phyloP scores from a whole-genome alignment of 768 basidiomycete genomes.

The Chalciporus piperatus region DNA sequence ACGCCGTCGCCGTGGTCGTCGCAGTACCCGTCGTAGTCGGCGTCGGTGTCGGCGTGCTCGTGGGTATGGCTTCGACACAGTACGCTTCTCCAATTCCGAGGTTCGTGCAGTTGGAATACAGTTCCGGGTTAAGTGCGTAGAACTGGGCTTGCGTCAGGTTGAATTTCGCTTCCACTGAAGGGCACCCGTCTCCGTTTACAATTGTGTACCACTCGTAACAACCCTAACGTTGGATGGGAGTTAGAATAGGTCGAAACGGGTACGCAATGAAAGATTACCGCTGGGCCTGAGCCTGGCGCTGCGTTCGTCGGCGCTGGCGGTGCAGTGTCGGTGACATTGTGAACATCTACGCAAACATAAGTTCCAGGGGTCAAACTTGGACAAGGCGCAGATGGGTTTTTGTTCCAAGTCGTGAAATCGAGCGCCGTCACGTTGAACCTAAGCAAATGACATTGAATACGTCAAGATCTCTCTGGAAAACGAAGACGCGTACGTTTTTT shows the following conservation, averaged over 20 bases:
- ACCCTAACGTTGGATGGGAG: background rate
- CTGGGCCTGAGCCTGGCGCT: background rate
- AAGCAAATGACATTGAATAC: too few relatives aligned
- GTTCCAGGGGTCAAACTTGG: background rate
- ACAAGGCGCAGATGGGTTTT: background rate
- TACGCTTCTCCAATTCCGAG: background rate
- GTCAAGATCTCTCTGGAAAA: too few relatives aligned
- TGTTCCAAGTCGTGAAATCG: background rate
- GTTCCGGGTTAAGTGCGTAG: background rate
- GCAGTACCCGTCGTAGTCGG: too few relatives aligned
- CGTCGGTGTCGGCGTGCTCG: background rate
- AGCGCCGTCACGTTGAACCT: background rate
- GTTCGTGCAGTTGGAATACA: background rate
- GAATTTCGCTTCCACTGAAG: background rate
- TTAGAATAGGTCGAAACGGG: too few relatives aligned
- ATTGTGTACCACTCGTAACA: background rate
- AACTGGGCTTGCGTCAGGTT: background rate
- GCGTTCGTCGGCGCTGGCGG: background rate
- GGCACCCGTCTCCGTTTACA: background rate
- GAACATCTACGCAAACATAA: background rate
- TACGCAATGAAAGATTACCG: too few relatives aligned
- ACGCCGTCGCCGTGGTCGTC: background rate
- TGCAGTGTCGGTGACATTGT: background rate
- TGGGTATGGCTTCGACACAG: background rate
- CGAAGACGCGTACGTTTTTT: background rate